Base-by-base conservation (phyloP, 345 rosid genomes). In the Corchorus capsularis region DNA sequence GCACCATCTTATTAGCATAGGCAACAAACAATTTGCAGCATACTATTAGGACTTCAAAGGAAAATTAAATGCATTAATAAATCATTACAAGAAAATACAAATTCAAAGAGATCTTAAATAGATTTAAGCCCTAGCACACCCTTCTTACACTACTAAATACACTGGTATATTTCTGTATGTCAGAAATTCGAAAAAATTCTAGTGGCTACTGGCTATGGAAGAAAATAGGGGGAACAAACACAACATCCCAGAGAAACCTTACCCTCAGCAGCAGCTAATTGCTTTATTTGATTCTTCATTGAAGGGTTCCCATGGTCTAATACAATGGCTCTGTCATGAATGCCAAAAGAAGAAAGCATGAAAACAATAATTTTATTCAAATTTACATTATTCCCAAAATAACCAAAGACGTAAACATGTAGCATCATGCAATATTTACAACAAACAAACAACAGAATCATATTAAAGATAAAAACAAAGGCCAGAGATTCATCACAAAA, bases 241-340 rank as follows among this genome's bases (percentile, higher is more conserved):
- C 13, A 59, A 32, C 14, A 65, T 75, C 35, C 59, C n/a, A 60
- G 61, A 49, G 27, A 78, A 78, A 74, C 63, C 82, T 82, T 89
- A 96, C 99, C 89, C 85, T 96, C 99, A 64, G 83, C 96, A 79
- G 84, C 95, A 72, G 83, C 94, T 79, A 93, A 50, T 82, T 88
- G 89, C 90, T 89, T 89, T 75, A 87, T 79, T 74, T 89, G 95
- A 80, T 75, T 82, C 80, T 90, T 87, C 87, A 88, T 78, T 34
- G 94, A 83, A 20, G 99, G 95, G 84, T 86, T 92, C 73, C 89
- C 98, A 75, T 84, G 90, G 56, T 96, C 99, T 79, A 96, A 84
- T 55, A 93, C 87, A 81, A 96, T 94, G 73, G 99, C 93, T 88
- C 99, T 96, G 92, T 41, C 77, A 86, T 46, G 74, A 82, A n/a